Evolutionary conservation across 345 rosid genomes (phyloP), one percentile per base, ranked within the genome.

Genomic region (Pugionium dolabratum): DNA sequence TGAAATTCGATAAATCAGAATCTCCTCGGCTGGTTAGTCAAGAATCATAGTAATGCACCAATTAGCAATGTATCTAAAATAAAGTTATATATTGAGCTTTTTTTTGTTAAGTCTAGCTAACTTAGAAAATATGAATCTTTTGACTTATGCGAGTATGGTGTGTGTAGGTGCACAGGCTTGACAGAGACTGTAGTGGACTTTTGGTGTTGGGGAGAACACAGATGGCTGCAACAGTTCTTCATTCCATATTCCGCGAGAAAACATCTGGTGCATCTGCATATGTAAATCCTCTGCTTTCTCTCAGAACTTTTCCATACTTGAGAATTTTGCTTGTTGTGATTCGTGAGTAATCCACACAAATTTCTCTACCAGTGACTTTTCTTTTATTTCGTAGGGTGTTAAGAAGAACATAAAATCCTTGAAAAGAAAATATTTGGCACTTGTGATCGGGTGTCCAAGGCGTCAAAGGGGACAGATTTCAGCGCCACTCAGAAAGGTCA

Each of bases 191-290:
- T 70, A 88, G 96, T 71, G 99, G 99, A 52, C 79, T 93, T 67
- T 78, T 93, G 86, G 92, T 93, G 70, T 82, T 93, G 95, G 99
- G 87, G 50, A 86, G 97, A 83, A 90, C 96, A 35, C 91, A 85
- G 67, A 77, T 76, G 6, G 86, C 92, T 76, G 79, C 95, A 3
- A 74, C 90, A 45, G 76, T 84, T 71, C 77, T 93, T 76, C 97
- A 93, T 80, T 82, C 96, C 29, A 71, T 93, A 57, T 93, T 93
- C 79, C 84, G 94, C 4, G 95, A 86, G 80, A 91, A 90, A 85
- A 90, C 97, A 59, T 67, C 76, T 66, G 81, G 84, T 69, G 96
- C 89, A 67, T 84, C 86, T 2, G 77, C 78, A 54, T 64, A 80
- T 58, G 95, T 86, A 74, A 78, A 51, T 65, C 6, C 52, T 70